Evolutionary conservation across 2,329 filamentous ascomycete species (phyloP), one percentile per base, ranked within the genome.

Genomic region (Phyllosticta citrichinensis): DNA sequence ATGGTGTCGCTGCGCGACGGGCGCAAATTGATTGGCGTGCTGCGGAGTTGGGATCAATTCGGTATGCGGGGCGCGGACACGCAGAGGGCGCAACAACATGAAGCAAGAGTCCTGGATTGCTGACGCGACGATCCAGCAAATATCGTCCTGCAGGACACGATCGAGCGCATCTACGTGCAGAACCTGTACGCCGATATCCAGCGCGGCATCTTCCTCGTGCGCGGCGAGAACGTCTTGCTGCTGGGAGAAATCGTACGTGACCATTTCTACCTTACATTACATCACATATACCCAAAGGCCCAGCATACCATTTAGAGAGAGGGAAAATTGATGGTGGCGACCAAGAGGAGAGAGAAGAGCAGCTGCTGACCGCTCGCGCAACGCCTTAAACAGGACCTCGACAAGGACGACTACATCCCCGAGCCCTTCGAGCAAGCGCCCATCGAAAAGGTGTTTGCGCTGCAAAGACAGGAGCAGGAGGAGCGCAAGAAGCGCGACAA

Each of bases 11-110:
- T 99, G 60, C 88, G 94, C 67, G 94, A 99, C 72, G 94, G 95
- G 64, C 85, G 93, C 68, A 97, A 97, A 77, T 80, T 97, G 66
- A 89, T 96, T 67, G 94, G 94, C 30, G 89, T 97, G 55, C 77
- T 99, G 67, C 83, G 94, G 70, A 96, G 90, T 68, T 99, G 94
- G 91, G 94, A 99, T 76, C 94, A 99, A 75, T 97, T 96, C 71
- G 93, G 92, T 96, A 86, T 11, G 67, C 8, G 17, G 40, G 12
- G 14, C 14, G 40, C 14, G 14, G 40, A n/a, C n/a, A 22, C 22
- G 22, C 2, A 5, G 40, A 47, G n/a, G 40, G n/a, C 17, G 35
- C 12, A 40, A 1, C 6, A n/a, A 47, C 9, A 40, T 40, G 35
- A 2, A n/a, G 40, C 40, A 25, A 14, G 22, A 11, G 8, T 20